Base-by-base conservation (phyloP, 2,329 filamentous ascomycete species). In the Aspergillus calidoustus region DNA sequence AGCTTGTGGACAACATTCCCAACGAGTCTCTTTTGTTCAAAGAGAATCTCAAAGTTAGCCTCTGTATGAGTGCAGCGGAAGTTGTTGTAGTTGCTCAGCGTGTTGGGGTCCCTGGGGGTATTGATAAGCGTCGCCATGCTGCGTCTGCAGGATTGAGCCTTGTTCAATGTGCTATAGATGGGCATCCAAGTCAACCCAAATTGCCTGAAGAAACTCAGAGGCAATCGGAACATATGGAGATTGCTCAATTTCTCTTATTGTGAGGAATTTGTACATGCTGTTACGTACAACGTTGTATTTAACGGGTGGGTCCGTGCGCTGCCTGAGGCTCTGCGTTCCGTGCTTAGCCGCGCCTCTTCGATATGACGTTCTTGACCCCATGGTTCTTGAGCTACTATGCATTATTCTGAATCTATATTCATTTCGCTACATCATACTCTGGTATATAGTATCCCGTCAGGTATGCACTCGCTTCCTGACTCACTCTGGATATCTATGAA, bases 31-130 rank as follows among this genome's bases (percentile, higher is more conserved):
- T 92, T 91, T 73, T 87, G 84, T 63, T 90, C 86, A 76, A 98
- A 99, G 72, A 96, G 88, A 69, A 98, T 89, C 68, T 88, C 87
- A 72, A 97, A 87, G 76, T 91, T 88, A 61, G 91, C 91, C 22
- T 87, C 89, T 22, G 92, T 95, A 80, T 97, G 93, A 74, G 85
- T 88, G 19, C 92, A 97, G 64, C 87, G 83, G 88, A 92, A 97
- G 59, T 90, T 88, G 77, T 91, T 88, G 79, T 97, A 97, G 82
- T 98, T 98, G 74, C 91, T 91, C 62, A 95, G 81, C 28, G 95
- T 97, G 77, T 93, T 96, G 57, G 93, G 93, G 79, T 98, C 94
- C 72, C 91, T 87, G 54, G 83, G 80, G 50, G 76, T 74, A 47
- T 75, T 77, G 66, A 81, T 80, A 46, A 72, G 69, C 28, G 67